These are phyloP conservation scores for Insectozyma bohioensis DNA, from an alignment of 1,139 yeast genomes.

Conservation along the genomic window DNA sequence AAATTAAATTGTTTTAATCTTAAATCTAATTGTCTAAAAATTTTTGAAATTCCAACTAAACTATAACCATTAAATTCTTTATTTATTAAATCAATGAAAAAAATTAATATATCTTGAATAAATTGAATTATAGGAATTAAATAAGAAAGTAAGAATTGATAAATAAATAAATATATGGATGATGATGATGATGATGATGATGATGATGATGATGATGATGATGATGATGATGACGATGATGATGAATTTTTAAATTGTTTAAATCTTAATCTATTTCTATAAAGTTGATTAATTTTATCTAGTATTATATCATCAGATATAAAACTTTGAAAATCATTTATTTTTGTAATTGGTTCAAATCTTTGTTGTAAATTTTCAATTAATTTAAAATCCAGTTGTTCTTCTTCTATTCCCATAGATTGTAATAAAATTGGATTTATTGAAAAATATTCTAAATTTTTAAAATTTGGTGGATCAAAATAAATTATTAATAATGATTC, in stretches of 20 bases:
- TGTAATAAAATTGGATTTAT: slow-evolving; percentile 70
- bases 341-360: slow-evolving; percentile 12
- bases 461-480: slow-evolving; percentile 74
- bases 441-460: slow-evolving; percentile 77
- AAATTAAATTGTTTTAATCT: slow-evolving; percentile 75
- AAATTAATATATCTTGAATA: slow-evolving; percentile 24
- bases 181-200: neutral
- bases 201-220: no score
- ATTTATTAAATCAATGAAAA: slow-evolving; percentile 26
- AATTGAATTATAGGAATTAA: slow-evolving; percentile 13
- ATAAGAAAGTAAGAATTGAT: slow-evolving; percentile 1
- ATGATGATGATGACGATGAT: no score
- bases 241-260: slow-evolving; percentile 2
- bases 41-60: slow-evolving; percentile 51
- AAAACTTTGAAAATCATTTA: slow-evolving; percentile 3
- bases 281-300: slow-evolving; percentile 34
- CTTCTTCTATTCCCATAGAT: slow-evolving; percentile 32
- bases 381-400: slow-evolving; percentile 5
- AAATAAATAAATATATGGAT: neutral
- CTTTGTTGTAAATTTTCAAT: slow-evolving; percentile 8
- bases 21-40: slow-evolving; percentile 76
- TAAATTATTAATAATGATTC: slow-evolving; percentile 55
- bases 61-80: slow-evolving; percentile 17
- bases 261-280: slow-evolving; percentile 21
- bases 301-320: slow-evolving; percentile 30